A percentile compares a stretch with the other conserved stretches of the same genome.
These are phyloP conservation scores for Nitzschia inconspicua DNA, from an alignment of 108 stramenopile genomes.

Conservation along the genomic window DNA sequence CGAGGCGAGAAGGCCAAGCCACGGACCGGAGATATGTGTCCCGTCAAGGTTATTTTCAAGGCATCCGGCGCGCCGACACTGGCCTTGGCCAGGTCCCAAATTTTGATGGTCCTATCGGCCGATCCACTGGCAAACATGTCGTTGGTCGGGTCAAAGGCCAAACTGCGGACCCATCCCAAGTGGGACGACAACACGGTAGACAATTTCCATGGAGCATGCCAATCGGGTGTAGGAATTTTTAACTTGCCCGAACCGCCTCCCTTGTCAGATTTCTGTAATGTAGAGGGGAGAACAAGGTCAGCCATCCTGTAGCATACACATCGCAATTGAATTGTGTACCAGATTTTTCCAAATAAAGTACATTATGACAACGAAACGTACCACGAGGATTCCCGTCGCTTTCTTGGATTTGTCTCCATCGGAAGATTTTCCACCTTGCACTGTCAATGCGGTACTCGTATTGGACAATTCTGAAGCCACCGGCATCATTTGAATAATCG, in stretches of 20 bases:
- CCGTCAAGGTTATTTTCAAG: conserved; percentile 95
- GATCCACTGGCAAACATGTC: conserved; percentile 96
- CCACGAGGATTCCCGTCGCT: conserved; percentile 24
- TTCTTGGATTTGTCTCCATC: too few species aligned
- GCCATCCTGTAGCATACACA: neutral
- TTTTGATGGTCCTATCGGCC: conserved; percentile 96
- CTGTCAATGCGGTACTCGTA: neutral
- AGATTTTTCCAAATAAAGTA: neutral
- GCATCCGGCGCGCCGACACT: conserved; percentile 88
- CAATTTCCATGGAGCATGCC: conserved; percentile 99
- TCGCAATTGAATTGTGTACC: neutral
- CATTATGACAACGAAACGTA: conserved; percentile 4
- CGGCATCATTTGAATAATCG: neutral
- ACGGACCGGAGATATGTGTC: conserved; percentile 95
- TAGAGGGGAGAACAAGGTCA: neutral
- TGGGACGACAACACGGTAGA: conserved; percentile 91
- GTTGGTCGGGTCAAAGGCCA: conserved; percentile 96
- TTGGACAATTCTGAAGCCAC: neutral
- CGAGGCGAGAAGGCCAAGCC: conserved; percentile 91
- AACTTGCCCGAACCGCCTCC: conserved; percentile 10
- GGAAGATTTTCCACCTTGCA: neutral
- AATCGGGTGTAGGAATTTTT: conserved; percentile 89
- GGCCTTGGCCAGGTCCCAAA: conserved; percentile 98
- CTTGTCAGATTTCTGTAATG: conserved; percentile 24
- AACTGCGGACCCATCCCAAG: conserved; percentile 97